phyloP scores from a whole-genome alignment of 352 stramenopile genomes.

The Poterioochromonas sp. region DNA sequence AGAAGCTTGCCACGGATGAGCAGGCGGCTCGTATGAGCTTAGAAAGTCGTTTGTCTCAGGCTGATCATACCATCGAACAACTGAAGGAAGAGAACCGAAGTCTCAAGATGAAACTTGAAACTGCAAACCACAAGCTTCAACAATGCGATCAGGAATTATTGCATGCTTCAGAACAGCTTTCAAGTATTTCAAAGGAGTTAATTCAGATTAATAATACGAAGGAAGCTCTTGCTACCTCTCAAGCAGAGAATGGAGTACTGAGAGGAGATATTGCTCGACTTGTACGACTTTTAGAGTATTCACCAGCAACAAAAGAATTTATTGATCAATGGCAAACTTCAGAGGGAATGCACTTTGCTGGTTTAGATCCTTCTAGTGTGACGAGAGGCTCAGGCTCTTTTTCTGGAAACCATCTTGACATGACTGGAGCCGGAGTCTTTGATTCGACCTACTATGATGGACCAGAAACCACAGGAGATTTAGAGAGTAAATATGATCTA shows the following conservation, averaged over 20 bases:
- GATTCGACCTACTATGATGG: too few species aligned
- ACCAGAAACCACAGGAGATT: too few species aligned
- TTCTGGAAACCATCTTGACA: background rate
- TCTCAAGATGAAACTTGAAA: constrained; percentile 4
- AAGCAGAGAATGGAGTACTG: constrained; percentile 17
- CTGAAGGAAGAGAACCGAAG: constrained; percentile 11
- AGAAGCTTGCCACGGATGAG: background rate
- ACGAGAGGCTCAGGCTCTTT: background rate
- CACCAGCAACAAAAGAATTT: constrained; percentile 22
- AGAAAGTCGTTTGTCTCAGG: background rate
- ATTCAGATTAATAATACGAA: constrained; percentile 2
- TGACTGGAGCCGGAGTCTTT: too few species aligned
- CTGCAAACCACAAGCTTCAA: background rate
- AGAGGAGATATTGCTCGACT: constrained; percentile 29
- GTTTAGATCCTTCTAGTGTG: background rate
- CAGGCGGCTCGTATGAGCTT: background rate
- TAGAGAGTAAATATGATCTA: background rate
- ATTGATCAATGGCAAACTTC: constrained; percentile 24
- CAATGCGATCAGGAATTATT: constrained; percentile 29
- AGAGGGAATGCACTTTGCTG: constrained; percentile 5
- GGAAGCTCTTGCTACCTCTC: background rate
- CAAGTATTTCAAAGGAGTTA: constrained; percentile 6
- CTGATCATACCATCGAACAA: background rate
- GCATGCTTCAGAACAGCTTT: constrained; percentile 31
- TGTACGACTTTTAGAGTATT: constrained; percentile 19